phyloP scores from a whole-genome alignment of 2,329 filamentous ascomycete species.

The Cladophialophora yegresii region DNA sequence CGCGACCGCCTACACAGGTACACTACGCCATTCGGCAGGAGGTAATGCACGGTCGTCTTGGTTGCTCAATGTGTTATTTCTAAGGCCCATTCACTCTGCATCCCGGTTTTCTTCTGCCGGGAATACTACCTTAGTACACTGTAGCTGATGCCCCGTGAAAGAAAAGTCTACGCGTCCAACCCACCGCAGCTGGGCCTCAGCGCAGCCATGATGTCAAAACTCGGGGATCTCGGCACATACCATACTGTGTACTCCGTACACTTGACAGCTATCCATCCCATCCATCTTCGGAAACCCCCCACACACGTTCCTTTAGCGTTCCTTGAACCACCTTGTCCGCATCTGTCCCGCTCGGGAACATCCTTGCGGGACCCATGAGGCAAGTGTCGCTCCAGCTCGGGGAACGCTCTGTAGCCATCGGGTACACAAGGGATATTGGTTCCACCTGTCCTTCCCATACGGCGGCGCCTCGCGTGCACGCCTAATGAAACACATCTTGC shows the following conservation, averaged over 20 bases:
- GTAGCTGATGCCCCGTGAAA: slow-evolving; percentile 4
- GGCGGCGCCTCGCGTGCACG: neutral
- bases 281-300: neutral
- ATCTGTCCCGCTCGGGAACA: neutral
- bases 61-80: slow-evolving; percentile 3
- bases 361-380: neutral
- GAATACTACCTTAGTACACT: neutral
- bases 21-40: slow-evolving; percentile 3
- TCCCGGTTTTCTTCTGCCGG: neutral
- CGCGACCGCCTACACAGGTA: neutral
- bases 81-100: neutral
- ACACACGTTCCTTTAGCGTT: neutral
- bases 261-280: neutral
- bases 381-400: neutral
- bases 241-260: too few species aligned
- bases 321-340: neutral
- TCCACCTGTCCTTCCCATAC: neutral
- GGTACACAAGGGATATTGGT: neutral
- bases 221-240: neutral
- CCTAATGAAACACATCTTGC: neutral
- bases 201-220: neutral
- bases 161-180: neutral
- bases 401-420: neutral
- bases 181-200: neutral
- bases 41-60: neutral